Evolutionary conservation across 108 stramenopile species (phyloP).

Genomic region (Cyclotella baltica): DNA sequence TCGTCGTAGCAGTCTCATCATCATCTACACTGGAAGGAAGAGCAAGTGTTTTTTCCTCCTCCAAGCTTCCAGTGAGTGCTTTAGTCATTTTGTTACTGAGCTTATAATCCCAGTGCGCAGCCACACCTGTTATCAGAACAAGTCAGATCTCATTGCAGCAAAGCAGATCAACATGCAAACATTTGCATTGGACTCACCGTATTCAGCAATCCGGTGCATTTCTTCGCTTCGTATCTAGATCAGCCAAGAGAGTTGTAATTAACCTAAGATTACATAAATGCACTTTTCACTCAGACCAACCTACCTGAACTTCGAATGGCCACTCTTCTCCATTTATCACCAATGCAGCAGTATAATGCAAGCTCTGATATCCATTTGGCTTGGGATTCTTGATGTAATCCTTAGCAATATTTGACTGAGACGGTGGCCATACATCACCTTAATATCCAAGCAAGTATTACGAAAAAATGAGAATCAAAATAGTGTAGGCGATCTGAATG

Average conservation of each 20-base stretch:
- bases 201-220: constrained; percentile 90
- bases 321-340: constrained; percentile 59
- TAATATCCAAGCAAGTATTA: no score
- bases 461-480: no score
- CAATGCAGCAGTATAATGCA: constrained; percentile 86
- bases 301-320: constrained; percentile 85
- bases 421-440: constrained; percentile 71
- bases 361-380: constrained; percentile 91
- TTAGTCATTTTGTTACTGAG: constrained; percentile 33
- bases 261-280: background rate
- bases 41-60: constrained; percentile 17
- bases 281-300: background rate
- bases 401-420: constrained; percentile 60
- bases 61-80: background rate
- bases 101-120: constrained; percentile 90
- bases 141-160: background rate
- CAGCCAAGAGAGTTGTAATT: background rate
- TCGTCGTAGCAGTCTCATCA: background rate
- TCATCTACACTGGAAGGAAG: constrained; percentile 12
- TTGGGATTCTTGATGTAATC: constrained; percentile 91
- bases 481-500: no score
- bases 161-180: background rate
- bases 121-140: constrained; percentile 59
- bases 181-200: constrained; percentile 14
- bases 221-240: constrained; percentile 73